These are phyloP conservation scores for Salpingoeca rosetta DNA, from an alignment of 78 protist genomes.

Conservation along the genomic window DNA sequence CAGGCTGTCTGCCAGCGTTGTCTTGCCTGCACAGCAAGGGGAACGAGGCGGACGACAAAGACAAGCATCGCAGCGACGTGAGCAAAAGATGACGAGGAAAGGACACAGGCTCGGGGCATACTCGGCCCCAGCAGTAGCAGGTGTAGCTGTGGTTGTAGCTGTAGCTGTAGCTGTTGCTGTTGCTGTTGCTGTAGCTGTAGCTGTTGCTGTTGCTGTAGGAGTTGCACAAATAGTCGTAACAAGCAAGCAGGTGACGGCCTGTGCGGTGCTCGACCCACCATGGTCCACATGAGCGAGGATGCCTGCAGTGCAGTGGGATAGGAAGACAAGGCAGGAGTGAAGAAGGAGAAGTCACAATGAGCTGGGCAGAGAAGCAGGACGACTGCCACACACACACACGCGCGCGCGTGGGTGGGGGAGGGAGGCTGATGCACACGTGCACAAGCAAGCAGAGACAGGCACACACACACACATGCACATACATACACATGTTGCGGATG, in stretches of 20 bases:
- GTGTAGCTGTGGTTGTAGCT: background rate
- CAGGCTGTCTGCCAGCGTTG: constrained; percentile 85
- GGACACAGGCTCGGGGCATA: too few species aligned
- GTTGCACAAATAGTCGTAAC: too few species aligned
- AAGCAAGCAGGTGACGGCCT: background rate
- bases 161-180: too few species aligned
- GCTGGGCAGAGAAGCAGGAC: too few species aligned
- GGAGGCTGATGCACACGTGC: background rate
- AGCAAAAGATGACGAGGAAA: background rate
- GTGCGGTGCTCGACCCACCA: constrained; percentile 34
- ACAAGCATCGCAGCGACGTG: background rate
- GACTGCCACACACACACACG: too few species aligned
- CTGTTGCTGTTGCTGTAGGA: too few species aligned
- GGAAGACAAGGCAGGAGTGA: background rate
- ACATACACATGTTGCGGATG: background rate
- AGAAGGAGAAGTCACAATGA: too few species aligned
- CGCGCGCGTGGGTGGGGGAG: too few species aligned
- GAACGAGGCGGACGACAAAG: background rate
- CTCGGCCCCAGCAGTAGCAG: too few species aligned
- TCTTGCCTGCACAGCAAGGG: constrained; percentile 58
- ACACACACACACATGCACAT: background rate
- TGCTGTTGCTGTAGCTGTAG: too few species aligned
- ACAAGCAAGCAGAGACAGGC: background rate
- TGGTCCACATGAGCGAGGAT: constrained; percentile 94
- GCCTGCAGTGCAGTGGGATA: constrained; percentile 59